phyloP scores from a whole-genome alignment of 306 rosid species.

The Cucumis hystrix region DNA sequence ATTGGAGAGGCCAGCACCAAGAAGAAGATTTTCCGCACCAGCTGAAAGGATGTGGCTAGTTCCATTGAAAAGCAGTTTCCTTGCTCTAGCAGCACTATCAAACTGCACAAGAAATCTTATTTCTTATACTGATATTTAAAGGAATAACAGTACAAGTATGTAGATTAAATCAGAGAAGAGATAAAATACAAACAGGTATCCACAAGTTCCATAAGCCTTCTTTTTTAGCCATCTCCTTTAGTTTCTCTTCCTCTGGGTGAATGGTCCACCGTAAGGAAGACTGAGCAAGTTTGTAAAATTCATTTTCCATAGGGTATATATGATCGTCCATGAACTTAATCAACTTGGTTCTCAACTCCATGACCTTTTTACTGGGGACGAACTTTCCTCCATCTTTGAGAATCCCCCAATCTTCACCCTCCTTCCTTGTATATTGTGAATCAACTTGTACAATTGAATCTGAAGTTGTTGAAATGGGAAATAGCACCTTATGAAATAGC shows the following conservation, averaged over 20 bases:
- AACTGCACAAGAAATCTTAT: constrained; percentile 29
- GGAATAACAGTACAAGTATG: neutral
- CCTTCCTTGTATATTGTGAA: constrained; percentile 27
- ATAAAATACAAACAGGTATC: constrained; percentile 60
- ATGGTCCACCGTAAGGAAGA: constrained; percentile 76
- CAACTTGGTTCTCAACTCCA: constrained; percentile 46
- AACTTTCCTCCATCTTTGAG: constrained; percentile 45
- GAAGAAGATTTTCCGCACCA: constrained; percentile 34
- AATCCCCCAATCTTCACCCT: constrained; percentile 23
- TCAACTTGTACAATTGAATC: constrained; percentile 15
- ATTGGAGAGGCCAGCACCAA: constrained; percentile 89
- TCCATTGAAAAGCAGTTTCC: constrained; percentile 42
- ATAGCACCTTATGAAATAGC: constrained; percentile 15
- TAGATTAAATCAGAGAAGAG: constrained; percentile 5
- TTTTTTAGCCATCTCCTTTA: constrained; percentile 79
- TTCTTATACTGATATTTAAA: neutral
- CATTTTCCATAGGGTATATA: constrained; percentile 79
- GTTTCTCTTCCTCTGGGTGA: constrained; percentile 84
- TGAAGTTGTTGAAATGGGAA: constrained; percentile 14
- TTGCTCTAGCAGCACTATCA: constrained; percentile 90
- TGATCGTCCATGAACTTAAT: constrained; percentile 78
- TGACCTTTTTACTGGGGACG: constrained; percentile 44
- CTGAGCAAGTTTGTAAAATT: constrained; percentile 64
- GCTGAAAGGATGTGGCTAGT: constrained; percentile 26
- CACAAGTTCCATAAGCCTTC: constrained; percentile 96